phyloP scores from a whole-genome alignment of 1,284 basidiomycete genomes.

The Trichosporon asahii region DNA sequence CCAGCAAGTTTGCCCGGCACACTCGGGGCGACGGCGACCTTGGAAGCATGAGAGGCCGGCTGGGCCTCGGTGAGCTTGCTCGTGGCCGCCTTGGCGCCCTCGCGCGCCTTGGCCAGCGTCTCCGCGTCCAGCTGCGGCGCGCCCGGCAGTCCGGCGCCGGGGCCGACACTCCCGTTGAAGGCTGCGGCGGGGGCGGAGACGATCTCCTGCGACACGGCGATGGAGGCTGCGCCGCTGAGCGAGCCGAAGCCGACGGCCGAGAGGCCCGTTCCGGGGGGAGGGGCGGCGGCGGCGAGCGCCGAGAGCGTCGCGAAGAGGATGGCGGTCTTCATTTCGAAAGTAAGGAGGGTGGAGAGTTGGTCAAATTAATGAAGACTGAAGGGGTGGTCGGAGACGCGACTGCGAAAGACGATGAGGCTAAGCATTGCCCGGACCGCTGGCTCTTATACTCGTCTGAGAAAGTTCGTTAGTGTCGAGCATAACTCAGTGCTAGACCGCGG shows the following conservation, averaged over 20 bases:
- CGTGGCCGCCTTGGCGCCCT: neutral
- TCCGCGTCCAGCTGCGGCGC: neutral
- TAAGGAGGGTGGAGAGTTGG: neutral
- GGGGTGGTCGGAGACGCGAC: neutral
- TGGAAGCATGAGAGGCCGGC: no score
- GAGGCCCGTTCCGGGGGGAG: neutral
- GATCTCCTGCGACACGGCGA: neutral
- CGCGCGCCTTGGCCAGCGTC: neutral
- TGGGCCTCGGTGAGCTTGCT: no score
- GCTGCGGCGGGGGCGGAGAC: neutral
- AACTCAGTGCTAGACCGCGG: no score
- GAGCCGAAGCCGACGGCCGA: neutral
- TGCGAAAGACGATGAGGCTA: no score
- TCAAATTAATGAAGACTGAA: neutral
- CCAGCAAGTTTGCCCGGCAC: no score
- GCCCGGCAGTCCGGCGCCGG: neutral
- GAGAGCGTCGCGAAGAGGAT: neutral
- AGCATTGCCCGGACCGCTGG: no score
- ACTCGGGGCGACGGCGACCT: no score
- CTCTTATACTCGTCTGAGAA: no score
- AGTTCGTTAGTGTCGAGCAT: no score
- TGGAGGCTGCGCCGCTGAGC: neutral
- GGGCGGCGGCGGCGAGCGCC: neutral
- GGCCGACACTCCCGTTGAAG: neutral
- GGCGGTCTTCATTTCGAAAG: conserved; percentile 2